A percentile compares a stretch with the other conserved stretches of the same genome.
Conservation (phyloP, 352 stramenopile genomes). For the Thalassiosira mediterranea region DNA sequence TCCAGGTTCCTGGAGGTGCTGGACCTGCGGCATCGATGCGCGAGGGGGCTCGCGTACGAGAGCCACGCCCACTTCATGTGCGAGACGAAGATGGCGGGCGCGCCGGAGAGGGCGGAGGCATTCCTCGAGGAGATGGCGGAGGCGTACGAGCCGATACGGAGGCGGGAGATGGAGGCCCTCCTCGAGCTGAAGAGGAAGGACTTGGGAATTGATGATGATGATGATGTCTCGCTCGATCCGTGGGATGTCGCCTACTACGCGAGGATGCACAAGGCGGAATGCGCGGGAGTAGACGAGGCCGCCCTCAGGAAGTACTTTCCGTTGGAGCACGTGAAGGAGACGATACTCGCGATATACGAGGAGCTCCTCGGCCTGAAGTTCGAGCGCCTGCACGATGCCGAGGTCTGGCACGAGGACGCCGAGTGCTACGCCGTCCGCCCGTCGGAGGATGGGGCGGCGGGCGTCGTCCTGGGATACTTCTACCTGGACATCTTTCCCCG, state of each 20-base stretch:
- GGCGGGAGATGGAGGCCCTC: constrained; percentile 17
- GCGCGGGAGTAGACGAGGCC: constrained; percentile 36
- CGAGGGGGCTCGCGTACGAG: constrained; percentile 14
- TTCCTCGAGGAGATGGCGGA: constrained; percentile 21
- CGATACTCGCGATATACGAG: constrained; percentile 33
- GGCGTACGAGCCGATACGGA: constrained; percentile 11
- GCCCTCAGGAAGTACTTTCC: constrained; percentile 35
- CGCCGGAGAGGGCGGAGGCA: constrained; percentile 14
- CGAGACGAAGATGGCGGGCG: constrained; percentile 26
- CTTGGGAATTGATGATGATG: background rate
- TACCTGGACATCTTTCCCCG: constrained; percentile 39
- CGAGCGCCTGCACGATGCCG: constrained; percentile 11
- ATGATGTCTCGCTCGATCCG: constrained; percentile 12
- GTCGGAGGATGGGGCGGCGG: background rate
- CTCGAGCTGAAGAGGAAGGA: constrained; percentile 22
- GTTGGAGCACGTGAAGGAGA: constrained; percentile 22
- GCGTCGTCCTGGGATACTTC: constrained; percentile 32
- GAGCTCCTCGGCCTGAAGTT: constrained; percentile 36
- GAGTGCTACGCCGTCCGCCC: constrained; percentile 37
- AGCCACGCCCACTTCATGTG: constrained; percentile 23
- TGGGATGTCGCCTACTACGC: constrained; percentile 47
- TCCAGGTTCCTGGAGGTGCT: constrained; percentile 24
- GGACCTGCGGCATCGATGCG: constrained; percentile 17
- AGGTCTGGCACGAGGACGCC: constrained; percentile 40
- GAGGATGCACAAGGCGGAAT: constrained; percentile 21